Evolutionary conservation across 345 rosid genomes (phyloP), one percentile per base, ranked within the genome.

Genomic region (Aurinia saxatilis): DNA sequence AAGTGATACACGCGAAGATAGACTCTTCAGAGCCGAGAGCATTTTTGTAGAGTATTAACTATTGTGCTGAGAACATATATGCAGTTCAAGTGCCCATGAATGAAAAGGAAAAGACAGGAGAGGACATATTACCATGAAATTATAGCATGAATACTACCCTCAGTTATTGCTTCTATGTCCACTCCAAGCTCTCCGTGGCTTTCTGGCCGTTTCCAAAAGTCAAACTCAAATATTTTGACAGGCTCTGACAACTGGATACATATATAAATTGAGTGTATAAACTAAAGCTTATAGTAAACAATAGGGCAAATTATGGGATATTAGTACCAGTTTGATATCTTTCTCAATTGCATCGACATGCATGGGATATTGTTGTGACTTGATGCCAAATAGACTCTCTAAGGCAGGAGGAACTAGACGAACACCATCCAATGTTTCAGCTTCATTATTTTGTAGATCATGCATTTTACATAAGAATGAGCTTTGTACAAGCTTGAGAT

Each of bases 191-290:
- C 82, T 44, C 92, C 77, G 40, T 65, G 72, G 76, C 88, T 87
- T 40, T 76, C 84, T 56, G 96, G 95, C 68, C 88, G 78, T 85
- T 81, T 90, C 90, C 96, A 85, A 60, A 93, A 90, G 80, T 87
- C 96, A 78, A 93, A 85, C 77, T 85, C 96, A 80, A 90, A 87
- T 74, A 85, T 60, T 76, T 77, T 77, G 83, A 85, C 81, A 56
- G 99, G 97, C 67, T 90, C 86, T 71, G 99, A 93, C 68, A 93
- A 75, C 97, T 90, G 90, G 68, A 84, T 70, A 53, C 72, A 78
- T 62, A 72, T 63, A 76, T 64, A 15, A 70, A 66, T 55, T 72
- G 73, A 84, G 82, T 21, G 39, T 75, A 54, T 57, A 66, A 68
- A 67, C 52, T 52, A 61, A 73, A 80, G 41, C 47, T 66, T 71